Evolutionary conservation across 768 basidiomycete genomes (phyloP).

Genomic region (Kwoniella mangroviensis): DNA sequence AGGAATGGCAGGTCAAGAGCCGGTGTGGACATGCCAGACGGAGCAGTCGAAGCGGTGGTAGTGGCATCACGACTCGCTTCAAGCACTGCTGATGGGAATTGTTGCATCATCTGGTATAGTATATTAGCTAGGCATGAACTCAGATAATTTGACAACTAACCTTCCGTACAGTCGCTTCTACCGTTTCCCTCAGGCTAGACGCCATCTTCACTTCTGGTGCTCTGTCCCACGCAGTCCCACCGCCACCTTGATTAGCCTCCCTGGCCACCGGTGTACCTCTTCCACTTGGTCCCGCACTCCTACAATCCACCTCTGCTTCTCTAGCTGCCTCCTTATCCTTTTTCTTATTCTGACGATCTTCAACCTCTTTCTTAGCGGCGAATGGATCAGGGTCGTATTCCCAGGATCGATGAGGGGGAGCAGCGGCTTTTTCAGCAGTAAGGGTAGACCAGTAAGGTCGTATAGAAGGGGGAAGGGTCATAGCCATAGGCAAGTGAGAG

Average conservation of each 20-base stretch:
- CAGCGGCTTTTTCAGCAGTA: conserved; percentile 69
- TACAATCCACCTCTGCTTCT: conserved; percentile 59
- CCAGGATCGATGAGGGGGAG: conserved; percentile 76
- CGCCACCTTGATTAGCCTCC: conserved; percentile 27
- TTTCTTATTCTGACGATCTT: conserved; percentile 69
- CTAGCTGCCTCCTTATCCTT: conserved; percentile 55
- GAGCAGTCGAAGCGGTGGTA: conserved; percentile 29
- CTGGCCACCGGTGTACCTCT: conserved; percentile 18
- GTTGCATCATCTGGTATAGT: conserved; percentile 54
- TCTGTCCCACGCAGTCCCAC: conserved; percentile 53
- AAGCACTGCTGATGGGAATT: conserved; percentile 56
- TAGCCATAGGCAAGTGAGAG: conserved; percentile 52
- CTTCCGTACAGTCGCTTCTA: conserved; percentile 80
- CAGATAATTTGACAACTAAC: conserved; percentile 57
- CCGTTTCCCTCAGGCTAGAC: conserved; percentile 70
- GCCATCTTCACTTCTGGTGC: conserved; percentile 82
- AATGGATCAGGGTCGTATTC: conserved; percentile 90
- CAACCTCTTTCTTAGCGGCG: conserved; percentile 70
- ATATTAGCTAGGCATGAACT: background rate
- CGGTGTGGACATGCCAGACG: conserved; percentile 39
- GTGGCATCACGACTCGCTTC: conserved; percentile 53
- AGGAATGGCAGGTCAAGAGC: conserved; percentile 61
- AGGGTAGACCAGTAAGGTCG: conserved; percentile 86
- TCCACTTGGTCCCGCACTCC: conserved; percentile 11
- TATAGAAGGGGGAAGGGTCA: conserved; percentile 78